These are phyloP conservation scores for Xylaria venustula DNA, from an alignment of 495 filamentous ascomycete species.

Conservation along the genomic window DNA sequence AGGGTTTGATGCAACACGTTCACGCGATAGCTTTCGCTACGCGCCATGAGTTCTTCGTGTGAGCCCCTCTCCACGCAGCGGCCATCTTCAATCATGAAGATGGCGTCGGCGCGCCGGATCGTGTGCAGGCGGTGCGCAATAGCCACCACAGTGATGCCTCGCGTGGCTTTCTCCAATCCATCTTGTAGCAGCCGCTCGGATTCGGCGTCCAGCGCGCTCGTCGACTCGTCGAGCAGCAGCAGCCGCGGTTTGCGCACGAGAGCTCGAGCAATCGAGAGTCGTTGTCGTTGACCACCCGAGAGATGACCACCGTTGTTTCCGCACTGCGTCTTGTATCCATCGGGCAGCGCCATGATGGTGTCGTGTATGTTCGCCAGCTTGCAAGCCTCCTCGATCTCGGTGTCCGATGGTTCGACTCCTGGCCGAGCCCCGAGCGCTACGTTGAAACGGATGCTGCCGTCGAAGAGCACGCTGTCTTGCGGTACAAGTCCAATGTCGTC, in stretches of 20 bases:
- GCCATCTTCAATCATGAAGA: constrained; percentile 72
- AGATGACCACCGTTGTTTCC: constrained; percentile 49
- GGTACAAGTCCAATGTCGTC: constrained; percentile 52
- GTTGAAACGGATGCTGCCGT: constrained; percentile 56
- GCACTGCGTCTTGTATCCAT: constrained; percentile 63
- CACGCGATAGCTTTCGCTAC: constrained; percentile 56
- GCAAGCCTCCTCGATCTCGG: constrained; percentile 57
- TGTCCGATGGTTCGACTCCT: constrained; percentile 39
- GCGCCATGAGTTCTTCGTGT: constrained; percentile 63
- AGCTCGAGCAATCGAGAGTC: constrained; percentile 75
- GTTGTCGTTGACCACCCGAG: constrained; percentile 62
- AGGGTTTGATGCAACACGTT: constrained; percentile 50
- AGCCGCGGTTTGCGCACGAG: constrained; percentile 77
- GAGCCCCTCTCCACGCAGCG: constrained; percentile 64
- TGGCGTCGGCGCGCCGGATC: constrained; percentile 72
- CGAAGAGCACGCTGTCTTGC: constrained; percentile 55
- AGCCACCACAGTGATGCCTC: constrained; percentile 75
- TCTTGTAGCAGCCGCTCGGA: constrained; percentile 71
- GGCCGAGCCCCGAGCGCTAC: constrained; percentile 49
- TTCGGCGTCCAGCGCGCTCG: constrained; percentile 72
- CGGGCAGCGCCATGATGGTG: constrained; percentile 52
- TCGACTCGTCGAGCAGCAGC: constrained; percentile 82
- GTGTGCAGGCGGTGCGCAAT: constrained; percentile 78
- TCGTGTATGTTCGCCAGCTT: constrained; percentile 60
- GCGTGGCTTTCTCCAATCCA: constrained; percentile 65